A percentile compares a stretch with the other conserved stretches of the same genome.
These are phyloP conservation scores for Oemleria cerasiformis DNA, from an alignment of 306 rosid genomes.

Conservation along the genomic window DNA sequence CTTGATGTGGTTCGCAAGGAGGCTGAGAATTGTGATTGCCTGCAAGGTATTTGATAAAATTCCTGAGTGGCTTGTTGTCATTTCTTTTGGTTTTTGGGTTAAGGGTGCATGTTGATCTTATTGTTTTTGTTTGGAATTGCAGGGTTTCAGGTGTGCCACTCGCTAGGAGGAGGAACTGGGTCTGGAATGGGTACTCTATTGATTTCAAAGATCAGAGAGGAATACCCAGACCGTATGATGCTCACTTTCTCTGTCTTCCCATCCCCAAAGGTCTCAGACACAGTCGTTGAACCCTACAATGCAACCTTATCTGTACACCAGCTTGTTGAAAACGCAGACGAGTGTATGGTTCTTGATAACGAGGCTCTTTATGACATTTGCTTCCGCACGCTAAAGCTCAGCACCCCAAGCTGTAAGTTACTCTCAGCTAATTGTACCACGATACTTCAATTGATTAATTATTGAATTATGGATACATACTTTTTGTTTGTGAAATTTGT, in stretches of 20 bases:
- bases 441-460: background rate
- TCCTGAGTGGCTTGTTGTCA: background rate
- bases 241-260: conserved; percentile 67
- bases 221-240: conserved; percentile 71
- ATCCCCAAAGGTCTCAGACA: conserved; percentile 53
- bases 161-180: conserved; percentile 79
- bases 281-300: conserved; percentile 77
- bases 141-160: conserved; percentile 80
- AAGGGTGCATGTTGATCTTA: background rate
- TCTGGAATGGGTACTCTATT: conserved; percentile 80
- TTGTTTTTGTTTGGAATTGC: conserved; percentile 7
- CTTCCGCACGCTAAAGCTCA: conserved; percentile 77
- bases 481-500: background rate
- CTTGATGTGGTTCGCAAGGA: conserved; percentile 80
- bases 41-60: conserved; percentile 48
- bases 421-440: background rate
- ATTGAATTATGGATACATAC: background rate
- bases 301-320: conserved; percentile 78
- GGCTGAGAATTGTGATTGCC: conserved; percentile 74
- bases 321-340: conserved; percentile 75
- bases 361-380: conserved; percentile 77
- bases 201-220: conserved; percentile 73
- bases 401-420: conserved; percentile 75
- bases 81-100: background rate
- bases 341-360: conserved; percentile 72